Base-by-base conservation (phyloP, 768 basidiomycete genomes). In the Pleurotus platypus region DNA sequence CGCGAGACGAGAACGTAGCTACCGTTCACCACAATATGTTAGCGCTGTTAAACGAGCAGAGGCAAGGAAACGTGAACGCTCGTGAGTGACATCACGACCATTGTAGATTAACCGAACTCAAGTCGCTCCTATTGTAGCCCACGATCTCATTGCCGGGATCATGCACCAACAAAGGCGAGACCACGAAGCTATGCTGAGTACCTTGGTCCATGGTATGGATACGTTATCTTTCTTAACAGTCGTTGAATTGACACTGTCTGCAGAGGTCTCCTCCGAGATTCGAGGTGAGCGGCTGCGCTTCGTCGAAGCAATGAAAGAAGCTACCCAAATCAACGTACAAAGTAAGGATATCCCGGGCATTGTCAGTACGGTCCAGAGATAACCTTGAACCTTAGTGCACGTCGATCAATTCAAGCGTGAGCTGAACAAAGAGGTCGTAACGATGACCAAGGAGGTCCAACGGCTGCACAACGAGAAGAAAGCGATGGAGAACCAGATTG, bases 301-400 rank as follows among this genome's bases (percentile, higher is more conserved):
- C 63, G 90, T 94, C 4, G 93, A 95, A 64, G 92, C 93, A n/a
- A 95, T 94, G 92, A 90, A 90, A 67, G 89, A 93, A 62, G 93
- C 92, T 1, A 95, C 93, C 0, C 83, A 84, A 1, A 90, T 95
- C 63, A 94, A 94, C 61, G 85, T 95, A 2, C 86, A 90, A 68
- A 74, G 90, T 89, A 69, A 66, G 74, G 30, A 35, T 35, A 35
- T 35, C 30, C 11, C 8, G 3, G 3, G 2, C 30, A 35, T 35
- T 35, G 9, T 35, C 30, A 35, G 30, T 11, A 11, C 30, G 30
- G 30, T 0, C 30, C 9, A 35, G 9, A 35, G 8, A 35, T 35
- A 35, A 35, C 8, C 11, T 35, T 35, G 1, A 11, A 0, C 30
- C 30, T 3, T 63, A 92, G 92, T 82, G 20, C 92, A 94, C 62